phyloP scores from a whole-genome alignment of 306 rosid genomes.

The Prinsepia uniflora region DNA sequence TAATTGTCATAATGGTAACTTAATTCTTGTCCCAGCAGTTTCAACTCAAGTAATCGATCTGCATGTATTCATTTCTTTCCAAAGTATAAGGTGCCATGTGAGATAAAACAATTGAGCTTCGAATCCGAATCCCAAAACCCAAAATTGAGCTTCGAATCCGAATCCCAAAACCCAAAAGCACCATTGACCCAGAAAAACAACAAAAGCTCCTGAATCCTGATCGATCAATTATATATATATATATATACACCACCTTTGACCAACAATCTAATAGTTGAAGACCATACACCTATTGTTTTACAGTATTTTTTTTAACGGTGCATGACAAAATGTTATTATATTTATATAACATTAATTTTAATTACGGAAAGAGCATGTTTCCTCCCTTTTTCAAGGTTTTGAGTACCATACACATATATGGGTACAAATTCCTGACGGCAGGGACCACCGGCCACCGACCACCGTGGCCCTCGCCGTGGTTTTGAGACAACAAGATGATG shows the following conservation, averaged over 20 bases:
- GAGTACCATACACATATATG: neutral
- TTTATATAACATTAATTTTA: neutral
- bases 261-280: neutral
- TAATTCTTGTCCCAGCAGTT: neutral
- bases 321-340: too few species aligned
- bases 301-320: neutral
- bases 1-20: neutral
- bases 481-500: constrained; percentile 7
- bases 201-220: neutral
- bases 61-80: neutral
- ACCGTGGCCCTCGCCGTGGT: neutral
- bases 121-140: constrained; percentile 20
- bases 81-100: constrained; percentile 25
- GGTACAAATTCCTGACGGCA: neutral
- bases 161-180: constrained; percentile 22
- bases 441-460: constrained; percentile 8
- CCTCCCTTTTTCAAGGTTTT: neutral
- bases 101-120: constrained; percentile 16
- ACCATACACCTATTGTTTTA: neutral
- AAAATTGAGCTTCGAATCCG: constrained; percentile 12
- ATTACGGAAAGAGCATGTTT: neutral
- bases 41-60: neutral
- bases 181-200: neutral
- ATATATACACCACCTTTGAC: neutral
- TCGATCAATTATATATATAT: too few species aligned